Conservation (phyloP, 768 basidiomycete species). For the Saitozyma sp. region DNA sequence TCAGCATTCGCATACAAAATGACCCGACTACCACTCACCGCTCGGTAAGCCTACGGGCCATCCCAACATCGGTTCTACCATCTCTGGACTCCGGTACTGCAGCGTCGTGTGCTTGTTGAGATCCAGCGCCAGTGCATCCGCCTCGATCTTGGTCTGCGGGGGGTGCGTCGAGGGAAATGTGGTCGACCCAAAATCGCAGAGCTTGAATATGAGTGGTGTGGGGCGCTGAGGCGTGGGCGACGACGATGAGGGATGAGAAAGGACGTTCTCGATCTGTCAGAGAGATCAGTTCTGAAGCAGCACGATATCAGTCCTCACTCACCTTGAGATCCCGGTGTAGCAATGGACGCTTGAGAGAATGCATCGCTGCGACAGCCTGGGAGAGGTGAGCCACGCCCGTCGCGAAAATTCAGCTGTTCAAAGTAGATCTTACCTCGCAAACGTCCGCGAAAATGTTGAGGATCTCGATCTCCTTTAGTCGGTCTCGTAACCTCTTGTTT, state of each 20-base stretch:
- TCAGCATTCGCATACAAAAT: background rate
- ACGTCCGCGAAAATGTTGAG: slow-evolving; percentile 97
- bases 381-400: background rate
- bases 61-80: slow-evolving; percentile 69
- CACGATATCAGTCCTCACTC: background rate
- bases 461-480: slow-evolving; percentile 92
- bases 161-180: slow-evolving; percentile 68
- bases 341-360: slow-evolving; percentile 82
- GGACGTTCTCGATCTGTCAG: slow-evolving; percentile 82
- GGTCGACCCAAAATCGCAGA: slow-evolving; percentile 97
- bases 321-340: slow-evolving; percentile 93
- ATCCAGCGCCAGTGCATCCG: slow-evolving; percentile 83
- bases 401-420: background rate
- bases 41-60: slow-evolving; percentile 49
- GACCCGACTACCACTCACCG: slow-evolving; percentile 27
- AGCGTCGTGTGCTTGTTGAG: slow-evolving; percentile 92
- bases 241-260: slow-evolving; percentile 53
- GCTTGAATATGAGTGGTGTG: slow-evolving; percentile 78
- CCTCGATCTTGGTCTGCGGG: slow-evolving; percentile 76
- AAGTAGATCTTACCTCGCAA: slow-evolving; percentile 62
- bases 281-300: slow-evolving; percentile 7
- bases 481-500: slow-evolving; percentile 91
- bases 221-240: slow-evolving; percentile 60
- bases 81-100: slow-evolving; percentile 98
- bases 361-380: slow-evolving; percentile 88